Base-by-base conservation (phyloP, 441 rosid genomes). In the Arabidopsis hybrid region DNA sequence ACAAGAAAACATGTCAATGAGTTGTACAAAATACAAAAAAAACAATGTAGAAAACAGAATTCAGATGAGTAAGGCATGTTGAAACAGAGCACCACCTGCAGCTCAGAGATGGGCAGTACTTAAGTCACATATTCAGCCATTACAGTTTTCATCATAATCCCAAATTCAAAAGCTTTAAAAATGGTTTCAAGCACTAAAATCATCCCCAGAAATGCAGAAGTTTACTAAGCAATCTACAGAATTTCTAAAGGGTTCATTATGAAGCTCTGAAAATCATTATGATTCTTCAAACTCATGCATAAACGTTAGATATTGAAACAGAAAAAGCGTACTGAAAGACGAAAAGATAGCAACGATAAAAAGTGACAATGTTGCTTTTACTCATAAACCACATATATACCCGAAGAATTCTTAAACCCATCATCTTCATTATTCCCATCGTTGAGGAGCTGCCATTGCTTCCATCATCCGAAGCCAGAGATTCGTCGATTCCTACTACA, bases 41-140 rank as follows among this genome's bases (percentile, higher is more conserved):
- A 43, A 26, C 29, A 26, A 0, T 21, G 42, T 12, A 56, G 32
- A 58, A 63, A 73, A 16, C 64, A 71, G 78, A 79, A 46, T 75
- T 83, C 86, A 83, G 87, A 83, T 87, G 87, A 85, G 85, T 80
- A 85, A 87, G 91, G 85, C 78, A 82, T 77, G 72, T 71, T 16
- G 69, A 60, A 74, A 17, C 81, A 32, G 9, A 74, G 63, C 80
- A 74, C 83, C 80, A 69, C 80, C 86, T 52, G 58, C 87, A 78
- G 83, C 85, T 73, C 14, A 64, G 46, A 65, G 78, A 77, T 70
- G 83, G 80, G 85, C 81, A 83, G 65, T 76, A 63, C 58, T 66
- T 39, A 21, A 42, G 82, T 79, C 70, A 13, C 13, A 56, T 63
- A 75, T 80, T 84, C 85, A 66, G 82, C 76, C 83, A 47, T 5